Evolutionary conservation across 2,329 filamentous ascomycete species (phyloP).

Genomic region (Canariomyces notabilis): DNA sequence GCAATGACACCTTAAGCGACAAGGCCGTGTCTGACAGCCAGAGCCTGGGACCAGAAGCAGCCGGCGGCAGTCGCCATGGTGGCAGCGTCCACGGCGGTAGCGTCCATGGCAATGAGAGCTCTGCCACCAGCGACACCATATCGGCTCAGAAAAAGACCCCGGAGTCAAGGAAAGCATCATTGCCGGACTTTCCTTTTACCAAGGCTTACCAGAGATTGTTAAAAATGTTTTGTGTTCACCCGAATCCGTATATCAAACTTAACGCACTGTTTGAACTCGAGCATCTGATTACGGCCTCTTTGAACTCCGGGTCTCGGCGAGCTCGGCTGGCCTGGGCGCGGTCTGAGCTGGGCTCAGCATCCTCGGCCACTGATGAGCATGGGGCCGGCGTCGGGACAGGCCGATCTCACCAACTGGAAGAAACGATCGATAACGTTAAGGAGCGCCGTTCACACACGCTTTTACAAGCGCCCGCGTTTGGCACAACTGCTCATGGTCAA

Average conservation of each 20-base stretch:
- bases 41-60: slow-evolving; percentile 33
- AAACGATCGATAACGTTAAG: slow-evolving; percentile 64
- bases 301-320: slow-evolving; percentile 51
- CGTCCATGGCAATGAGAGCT: slow-evolving; percentile 37
- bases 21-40: slow-evolving; percentile 25
- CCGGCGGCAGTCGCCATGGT: slow-evolving; percentile 30
- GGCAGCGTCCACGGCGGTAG: slow-evolving; percentile 25
- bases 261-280: slow-evolving; percentile 78
- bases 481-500: slow-evolving; percentile 16
- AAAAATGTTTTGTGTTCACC: slow-evolving; percentile 81
- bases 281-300: slow-evolving; percentile 70
- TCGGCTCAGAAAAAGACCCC: slow-evolving; percentile 28
- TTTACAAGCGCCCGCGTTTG: slow-evolving; percentile 31
- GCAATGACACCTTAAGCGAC: slow-evolving; percentile 30
- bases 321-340: slow-evolving; percentile 33
- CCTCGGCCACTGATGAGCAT: slow-evolving; percentile 25
- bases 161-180: slow-evolving; percentile 30
- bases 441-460: slow-evolving; percentile 60
- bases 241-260: slow-evolving; percentile 82
- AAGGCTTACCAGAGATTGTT: slow-evolving; percentile 75
- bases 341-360: slow-evolving; percentile 26
- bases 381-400: slow-evolving; percentile 14
- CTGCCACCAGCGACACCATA: slow-evolving; percentile 37
- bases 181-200: slow-evolving; percentile 68
- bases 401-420: slow-evolving; percentile 49